Conservation (phyloP, 1,284 basidiomycete genomes). For the Porphyrellus sp. region DNA sequence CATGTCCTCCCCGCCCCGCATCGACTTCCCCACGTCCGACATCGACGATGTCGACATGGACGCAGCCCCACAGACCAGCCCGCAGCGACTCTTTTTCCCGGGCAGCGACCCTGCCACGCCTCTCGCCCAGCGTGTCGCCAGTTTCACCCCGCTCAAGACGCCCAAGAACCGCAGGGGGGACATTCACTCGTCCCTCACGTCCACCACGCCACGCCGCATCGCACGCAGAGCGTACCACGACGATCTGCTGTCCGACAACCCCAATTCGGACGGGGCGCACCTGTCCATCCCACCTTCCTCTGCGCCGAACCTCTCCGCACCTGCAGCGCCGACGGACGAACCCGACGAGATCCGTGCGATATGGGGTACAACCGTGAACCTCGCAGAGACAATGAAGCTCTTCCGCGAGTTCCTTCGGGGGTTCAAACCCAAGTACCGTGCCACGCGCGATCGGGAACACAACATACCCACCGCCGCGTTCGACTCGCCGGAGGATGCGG, state of each 20-base stretch:
- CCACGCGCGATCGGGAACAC: slow-evolving; percentile 67
- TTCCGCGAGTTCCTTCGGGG: slow-evolving; percentile 88
- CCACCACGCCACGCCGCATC: slow-evolving; percentile 25
- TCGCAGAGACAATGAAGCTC: slow-evolving; percentile 86
- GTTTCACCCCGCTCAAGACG: slow-evolving; percentile 25
- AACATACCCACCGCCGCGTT: slow-evolving; percentile 54
- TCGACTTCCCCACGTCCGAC: slow-evolving; percentile 66
- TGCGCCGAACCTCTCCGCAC: slow-evolving; percentile 60
- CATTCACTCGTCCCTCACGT: slow-evolving; percentile 28
- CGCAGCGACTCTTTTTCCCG: slow-evolving; percentile 27
- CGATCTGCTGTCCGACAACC: slow-evolving; percentile 31
- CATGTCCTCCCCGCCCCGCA: slow-evolving; percentile 67
- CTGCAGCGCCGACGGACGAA: slow-evolving; percentile 59
- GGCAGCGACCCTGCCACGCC: slow-evolving; percentile 46
- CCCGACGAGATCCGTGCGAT: slow-evolving; percentile 85
- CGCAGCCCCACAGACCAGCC: slow-evolving; percentile 26
- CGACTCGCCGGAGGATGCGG: slow-evolving; percentile 63
- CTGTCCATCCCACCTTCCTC: slow-evolving; percentile 65
- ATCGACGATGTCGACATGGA: slow-evolving; percentile 57
- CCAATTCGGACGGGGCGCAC: slow-evolving; percentile 55
- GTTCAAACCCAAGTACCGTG: slow-evolving; percentile 93
- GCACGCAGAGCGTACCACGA: slow-evolving; percentile 23
- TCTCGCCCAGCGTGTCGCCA: slow-evolving; percentile 49
- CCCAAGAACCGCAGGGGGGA: slow-evolving; percentile 29
- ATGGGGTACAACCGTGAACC: slow-evolving; percentile 95